Base-by-base conservation (phyloP, 2,329 filamentous ascomycete genomes). In the Venturia oleaginea region DNA sequence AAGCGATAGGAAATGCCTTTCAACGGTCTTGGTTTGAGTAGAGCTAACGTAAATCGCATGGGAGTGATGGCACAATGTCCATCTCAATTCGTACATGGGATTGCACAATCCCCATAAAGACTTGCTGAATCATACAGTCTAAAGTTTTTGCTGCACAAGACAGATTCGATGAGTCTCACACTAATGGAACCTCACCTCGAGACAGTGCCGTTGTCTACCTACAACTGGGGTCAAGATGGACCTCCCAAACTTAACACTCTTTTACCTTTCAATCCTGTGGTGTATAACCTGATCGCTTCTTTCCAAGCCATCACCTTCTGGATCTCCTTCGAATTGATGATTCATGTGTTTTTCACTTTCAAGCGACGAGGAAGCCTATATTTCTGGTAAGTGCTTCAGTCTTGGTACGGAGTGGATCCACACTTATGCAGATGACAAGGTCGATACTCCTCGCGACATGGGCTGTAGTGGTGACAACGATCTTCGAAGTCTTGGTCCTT, bases 291-390 rank as follows among this genome's bases (percentile, higher is more conserved):
- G 13, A 37, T 40, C 11, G 57, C 57, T 13, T 27, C 22, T 3
- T 60, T 60, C 17, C 57, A 60, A 6, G 57, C 57, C 5, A 34
- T 22, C 32, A 38, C 57, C 32, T 15, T 37, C 6, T 60, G 22
- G 57, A 37, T 60, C 22, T 15, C 5, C 17, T 24, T 40, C 8
- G 57, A 40, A 13, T 19, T 60, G 30, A 60, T 17, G 11, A 37
- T 60, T 38, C 57, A 60, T 37, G 11, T 60, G 8, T 60, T 60
- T 30, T 37, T 19, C 30, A 60, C 30, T 7, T 60, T 60, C 57
- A 60, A 60, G 15, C 57, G 57, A 17, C 57, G 24, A 40, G n/a
- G 22, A 17, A 60, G 13, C n/a, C 17, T 60, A 37, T 60, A 60
- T 40, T 60, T 60, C 30, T 60, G 57, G 57, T 60, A 37, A 17